Percentiles rank a stretch among this genome's conserved stretches.
phyloP scores from a whole-genome alignment of 2,329 filamentous ascomycete genomes.

The Epichloe sylvatica region DNA sequence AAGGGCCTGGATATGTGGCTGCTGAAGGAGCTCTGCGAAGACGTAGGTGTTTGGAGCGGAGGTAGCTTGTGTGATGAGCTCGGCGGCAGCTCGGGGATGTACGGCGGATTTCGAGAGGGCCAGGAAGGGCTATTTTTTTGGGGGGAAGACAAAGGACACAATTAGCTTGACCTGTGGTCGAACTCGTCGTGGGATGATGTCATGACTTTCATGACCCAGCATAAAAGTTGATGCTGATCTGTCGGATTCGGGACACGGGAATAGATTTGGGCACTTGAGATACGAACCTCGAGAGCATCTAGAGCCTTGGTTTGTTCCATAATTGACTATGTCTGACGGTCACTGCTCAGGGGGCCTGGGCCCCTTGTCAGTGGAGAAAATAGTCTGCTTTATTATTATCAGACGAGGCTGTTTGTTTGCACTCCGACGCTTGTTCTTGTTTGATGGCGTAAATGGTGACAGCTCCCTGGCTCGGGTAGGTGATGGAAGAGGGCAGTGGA shows the following conservation, averaged over 20 bases:
- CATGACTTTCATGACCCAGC: not conserved
- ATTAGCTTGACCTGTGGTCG: not conserved
- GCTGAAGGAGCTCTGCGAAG: conserved; percentile 83
- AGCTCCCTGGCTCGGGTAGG: not conserved
- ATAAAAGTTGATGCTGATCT: not conserved
- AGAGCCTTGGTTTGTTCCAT: conserved; percentile 66
- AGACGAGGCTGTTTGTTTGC: not conserved
- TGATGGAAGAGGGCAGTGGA: not conserved
- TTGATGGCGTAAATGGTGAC: not conserved
- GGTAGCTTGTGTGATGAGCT: conserved; percentile 77
- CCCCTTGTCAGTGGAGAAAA: not conserved
- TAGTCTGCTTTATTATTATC: not conserved
- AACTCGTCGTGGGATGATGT: not conserved
- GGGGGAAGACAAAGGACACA: conserved; percentile 12
- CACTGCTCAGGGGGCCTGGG: conserved; percentile 5
- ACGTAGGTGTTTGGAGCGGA: conserved; percentile 82
- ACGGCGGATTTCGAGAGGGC: conserved; percentile 75
- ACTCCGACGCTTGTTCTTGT: not conserved
- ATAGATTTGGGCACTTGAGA: not conserved
- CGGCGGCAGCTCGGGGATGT: conserved; percentile 69
- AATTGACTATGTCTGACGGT: conserved; percentile 9
- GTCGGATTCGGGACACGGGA: not conserved
- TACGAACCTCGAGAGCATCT: conserved; percentile 45
- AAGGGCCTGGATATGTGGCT: conserved; percentile 65
- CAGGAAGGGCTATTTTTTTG: conserved; percentile 60